Evolutionary conservation across 2,329 filamentous ascomycete species (phyloP), one percentile per base, ranked within the genome.

Genomic region (Bipolaris cookei): DNA sequence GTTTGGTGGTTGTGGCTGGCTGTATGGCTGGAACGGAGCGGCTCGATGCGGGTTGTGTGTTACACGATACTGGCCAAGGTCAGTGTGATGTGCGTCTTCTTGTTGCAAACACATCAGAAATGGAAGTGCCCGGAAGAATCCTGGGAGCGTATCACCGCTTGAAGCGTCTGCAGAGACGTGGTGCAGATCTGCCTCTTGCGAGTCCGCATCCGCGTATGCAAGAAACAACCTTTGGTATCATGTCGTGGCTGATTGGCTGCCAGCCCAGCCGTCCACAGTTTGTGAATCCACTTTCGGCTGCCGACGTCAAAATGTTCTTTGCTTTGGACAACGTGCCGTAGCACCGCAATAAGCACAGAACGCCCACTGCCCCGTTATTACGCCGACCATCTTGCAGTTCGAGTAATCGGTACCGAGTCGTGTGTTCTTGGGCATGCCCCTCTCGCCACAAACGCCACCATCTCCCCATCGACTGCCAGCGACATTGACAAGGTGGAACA

Each of bases 101-200:
- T 21, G 20, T 25, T 59, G 58, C 55, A 59, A 41, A 35, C 35
- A 54, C 59, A 63, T 54, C 41, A 35, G 16, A 62, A 50, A 69
- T 66, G 69, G 65, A 61, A 59, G 64, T 48, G 60, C 54, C 68
- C 63, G 66, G 67, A 34, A 43, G 66, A 54, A 73, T 70, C 70
- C 69, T 65, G 59, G 71, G 51, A 53, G 60, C 45, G 62, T 59
- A 68, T 70, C 65, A 58, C 50, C 63, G 63, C 58, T 60, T 61
- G 51, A 41, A 57, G 63, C 64, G 45, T 48, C 55, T 45, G 59
- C 51, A 60, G 60, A 57, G 58, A 62, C 61, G 56, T 67, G 51
- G 63, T 68, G 59, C 62, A 61, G 50, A 56, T 60, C 56, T 57
- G 60, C 51, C 58, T 58, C 51, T 49, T 49, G 49, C 54, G 54